Evolutionary conservation across 2,329 filamentous ascomycete genomes (phyloP), one percentile per base, ranked within the genome.

Genomic region (Alternaria alternata): DNA sequence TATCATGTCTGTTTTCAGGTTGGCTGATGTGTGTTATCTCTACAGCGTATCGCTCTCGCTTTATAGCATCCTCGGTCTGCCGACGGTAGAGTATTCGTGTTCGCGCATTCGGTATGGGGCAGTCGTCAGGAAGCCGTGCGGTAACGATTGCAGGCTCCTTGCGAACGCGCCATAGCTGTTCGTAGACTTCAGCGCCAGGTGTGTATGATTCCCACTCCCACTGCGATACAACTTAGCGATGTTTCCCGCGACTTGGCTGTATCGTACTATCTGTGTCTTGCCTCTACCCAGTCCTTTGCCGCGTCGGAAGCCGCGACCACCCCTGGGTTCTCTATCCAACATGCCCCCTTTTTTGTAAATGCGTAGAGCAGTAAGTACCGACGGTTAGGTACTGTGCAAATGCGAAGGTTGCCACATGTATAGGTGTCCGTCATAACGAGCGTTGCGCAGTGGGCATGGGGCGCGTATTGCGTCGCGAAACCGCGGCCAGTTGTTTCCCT

Each of bases 151-250:
- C 68, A 8, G 72, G 71, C 4, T 65, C 69, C 60, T 67, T 67
- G 55, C 68, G 73, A 20, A 75, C 38, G 54, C 66, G 73, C 64
- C 66, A 76, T 38, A 76, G 65, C 36, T 65, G 66, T 24, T 75
- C 61, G 60, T 75, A 75, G 30, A 76, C 63, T 26, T 73, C 67
- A 1, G 69, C 67, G 8, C 61, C 64, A 2, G 75, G 74, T 14
- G 51, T 67, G 38, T 77, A 77, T 3, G 34, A 59, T 26, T 76
- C 71, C 68, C 69, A 75, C 52, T 70, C 61, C 70, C 72, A 74
- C 75, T 77, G 34, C 5, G 8, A 14, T 16, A 42, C 7, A 9
- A 30, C 20, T 65, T 9, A 70, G 51, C 20, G 24, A n/a, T 34
- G 16, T 38, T 20, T 8, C 9, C 24, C 3, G 36, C 9, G 12